These are phyloP conservation scores for Cordyceps fumosorosea DNA, from an alignment of 2,329 filamentous ascomycete species.

Conservation along the genomic window DNA sequence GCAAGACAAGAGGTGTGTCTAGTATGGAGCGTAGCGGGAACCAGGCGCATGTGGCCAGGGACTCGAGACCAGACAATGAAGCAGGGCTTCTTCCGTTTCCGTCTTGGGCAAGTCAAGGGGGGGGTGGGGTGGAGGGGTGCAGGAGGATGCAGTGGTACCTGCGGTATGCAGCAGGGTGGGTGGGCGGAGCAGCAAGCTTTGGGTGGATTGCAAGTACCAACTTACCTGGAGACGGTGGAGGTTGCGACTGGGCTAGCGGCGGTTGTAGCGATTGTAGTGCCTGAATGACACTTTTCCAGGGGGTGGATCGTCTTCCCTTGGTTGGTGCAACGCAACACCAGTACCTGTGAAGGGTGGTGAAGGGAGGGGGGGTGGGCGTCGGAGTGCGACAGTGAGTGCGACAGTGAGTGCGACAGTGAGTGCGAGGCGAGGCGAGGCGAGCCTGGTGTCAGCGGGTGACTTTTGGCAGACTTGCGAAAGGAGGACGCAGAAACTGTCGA, in stretches of 20 bases:
- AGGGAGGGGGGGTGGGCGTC: no score
- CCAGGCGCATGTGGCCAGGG: conserved; percentile 8
- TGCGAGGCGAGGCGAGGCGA: no score
- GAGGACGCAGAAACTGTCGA: neutral
- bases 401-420: neutral
- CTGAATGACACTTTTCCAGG: neutral
- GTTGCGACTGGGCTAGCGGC: neutral
- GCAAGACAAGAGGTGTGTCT: neutral
- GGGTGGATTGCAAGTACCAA: no score
- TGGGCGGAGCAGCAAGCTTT: no score
- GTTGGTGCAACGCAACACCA: neutral
- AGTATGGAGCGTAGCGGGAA: neutral
- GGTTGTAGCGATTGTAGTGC: neutral
- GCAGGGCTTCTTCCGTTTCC: neutral
- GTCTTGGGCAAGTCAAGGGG: neutral
- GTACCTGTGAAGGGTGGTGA: no score
- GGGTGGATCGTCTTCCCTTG: neutral
- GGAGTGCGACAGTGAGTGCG: neutral
- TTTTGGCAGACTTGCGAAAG: neutral
- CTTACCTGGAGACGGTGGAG: neutral
- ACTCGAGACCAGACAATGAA: conserved; percentile 8
- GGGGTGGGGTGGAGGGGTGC: neutral
- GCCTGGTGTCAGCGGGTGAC: neutral
- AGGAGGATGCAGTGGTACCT: neutral
- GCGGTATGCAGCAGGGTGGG: neutral